Percentiles rank a stretch among this genome's conserved stretches.
Conservation (phyloP, 768 basidiomycete species). For the Mycena rebaudengoi region DNA sequence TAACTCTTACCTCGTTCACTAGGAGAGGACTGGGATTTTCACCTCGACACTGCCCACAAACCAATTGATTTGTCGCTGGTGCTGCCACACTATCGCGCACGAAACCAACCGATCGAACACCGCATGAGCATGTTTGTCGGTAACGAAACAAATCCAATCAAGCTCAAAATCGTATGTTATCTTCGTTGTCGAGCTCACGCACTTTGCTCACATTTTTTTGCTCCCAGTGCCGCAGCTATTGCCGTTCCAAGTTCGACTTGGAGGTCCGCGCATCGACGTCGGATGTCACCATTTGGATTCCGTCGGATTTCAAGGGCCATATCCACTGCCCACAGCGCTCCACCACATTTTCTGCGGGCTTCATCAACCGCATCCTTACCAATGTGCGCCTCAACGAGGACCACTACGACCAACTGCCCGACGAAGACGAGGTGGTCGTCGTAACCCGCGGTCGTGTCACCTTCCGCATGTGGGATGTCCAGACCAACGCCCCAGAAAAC, state of each 20-base stretch:
- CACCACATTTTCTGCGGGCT: slow-evolving; percentile 70
- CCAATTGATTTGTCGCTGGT: slow-evolving; percentile 73
- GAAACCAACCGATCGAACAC: slow-evolving; percentile 74
- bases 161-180: slow-evolving; percentile 75
- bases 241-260: slow-evolving; percentile 66
- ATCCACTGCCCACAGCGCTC: slow-evolving; percentile 64
- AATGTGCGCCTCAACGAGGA: slow-evolving; percentile 59
- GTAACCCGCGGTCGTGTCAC: slow-evolving; percentile 66
- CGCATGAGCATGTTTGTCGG: slow-evolving; percentile 76
- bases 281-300: slow-evolving; percentile 79
- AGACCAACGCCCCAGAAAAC: slow-evolving; percentile 70
- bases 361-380: slow-evolving; percentile 70
- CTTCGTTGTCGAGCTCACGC: neutral
- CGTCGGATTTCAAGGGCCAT: slow-evolving; percentile 79
- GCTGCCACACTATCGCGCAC: slow-evolving; percentile 82
- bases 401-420: slow-evolving; percentile 39
- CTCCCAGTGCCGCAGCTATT: slow-evolving; percentile 63
- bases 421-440: slow-evolving; percentile 71
- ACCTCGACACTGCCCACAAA: slow-evolving; percentile 58
- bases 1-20: too few species aligned
- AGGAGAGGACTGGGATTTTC: slow-evolving; percentile 74
- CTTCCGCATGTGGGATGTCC: slow-evolving; percentile 85
- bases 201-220: slow-evolving; percentile 10
- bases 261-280: slow-evolving; percentile 72
- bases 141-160: slow-evolving; percentile 60